Evolutionary conservation across 768 basidiomycete species (phyloP), one percentile per base, ranked within the genome.

Genomic region (Trametes cubensis): DNA sequence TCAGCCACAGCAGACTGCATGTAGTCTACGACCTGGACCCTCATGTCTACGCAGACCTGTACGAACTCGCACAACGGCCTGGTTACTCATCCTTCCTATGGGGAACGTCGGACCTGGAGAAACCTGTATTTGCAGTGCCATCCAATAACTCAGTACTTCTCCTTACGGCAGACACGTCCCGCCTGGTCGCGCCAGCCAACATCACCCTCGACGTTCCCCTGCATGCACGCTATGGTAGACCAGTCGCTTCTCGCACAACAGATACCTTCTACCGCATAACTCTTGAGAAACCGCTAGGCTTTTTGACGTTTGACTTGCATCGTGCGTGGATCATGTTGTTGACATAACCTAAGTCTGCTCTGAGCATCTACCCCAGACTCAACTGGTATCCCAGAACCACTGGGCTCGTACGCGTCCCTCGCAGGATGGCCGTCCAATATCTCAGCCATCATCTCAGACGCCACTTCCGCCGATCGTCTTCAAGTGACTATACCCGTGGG

Each of bases 151-250:
- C 69, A 1, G 67, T 67, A 6, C 54, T 79, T 30, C 71, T 80
- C 42, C 25, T 81, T 45, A 69, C 71, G 39, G 69, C 71, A 4
- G 68, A 72, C 6, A 49, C 42, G 7, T 47, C 48, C 3, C 46
- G 20, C 1, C 26, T 50, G 11, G 48, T 54, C 2, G 15, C 8
- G 13, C 59, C 46, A 59, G 45, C 64, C 15, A 41, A 20, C 21
- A 49, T 65, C 38, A 45, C 61, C 0, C 55, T 80, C 23, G 72
- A 77, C 23, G 60, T 83, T 6, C 82, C 81, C 8, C 55, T 83
- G 44, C 81, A 83, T 64, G 75, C 74, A 18, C 77, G 81, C 15
- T 83, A 83, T 61, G 76, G 75, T 14, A 45, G 63, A 46, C 77
- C 76, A 41, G 46, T 55, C 15, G 41, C 55, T 13, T 61, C 49